Percentiles rank a stretch among this genome's conserved stretches.
These are phyloP conservation scores for Sugiyamaella americana DNA, from an alignment of 805 yeast genomes.

Conservation along the genomic window DNA sequence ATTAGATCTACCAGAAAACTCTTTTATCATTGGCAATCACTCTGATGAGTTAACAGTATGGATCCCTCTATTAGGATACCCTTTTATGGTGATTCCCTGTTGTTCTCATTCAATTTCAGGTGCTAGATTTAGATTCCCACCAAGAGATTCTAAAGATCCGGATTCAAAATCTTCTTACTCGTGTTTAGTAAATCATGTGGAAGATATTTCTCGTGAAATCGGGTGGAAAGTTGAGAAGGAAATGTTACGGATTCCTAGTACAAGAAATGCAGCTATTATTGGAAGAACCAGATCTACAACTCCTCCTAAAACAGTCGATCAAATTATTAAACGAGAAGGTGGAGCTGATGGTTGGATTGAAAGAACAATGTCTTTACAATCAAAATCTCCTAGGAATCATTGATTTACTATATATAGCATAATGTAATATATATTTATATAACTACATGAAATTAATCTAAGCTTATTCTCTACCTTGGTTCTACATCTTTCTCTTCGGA, in stretches of 20 bases:
- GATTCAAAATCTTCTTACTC: constrained; percentile 64
- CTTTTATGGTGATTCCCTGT: constrained; percentile 90
- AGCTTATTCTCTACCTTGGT: too few relatives aligned
- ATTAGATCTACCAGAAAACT: constrained; percentile 41
- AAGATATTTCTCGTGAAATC: constrained; percentile 52
- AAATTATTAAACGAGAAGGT: constrained; percentile 67
- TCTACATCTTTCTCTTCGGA: too few relatives aligned
- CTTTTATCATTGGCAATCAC: constrained; percentile 89
- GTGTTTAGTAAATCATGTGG: constrained; percentile 80
- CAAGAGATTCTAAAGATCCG: constrained; percentile 13
- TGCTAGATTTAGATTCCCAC: constrained; percentile 56
- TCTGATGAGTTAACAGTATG: constrained; percentile 94
- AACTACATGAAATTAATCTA: too few relatives aligned
- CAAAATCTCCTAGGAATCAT: constrained; percentile 67
- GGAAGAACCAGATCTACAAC: constrained; percentile 44
- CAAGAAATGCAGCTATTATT: constrained; percentile 85
- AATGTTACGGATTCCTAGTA: constrained; percentile 87
- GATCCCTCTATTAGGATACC: constrained; percentile 75
- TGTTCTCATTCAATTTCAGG: constrained; percentile 88
- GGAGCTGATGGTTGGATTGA: constrained; percentile 92
- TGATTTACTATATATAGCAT: constrained; percentile 23
- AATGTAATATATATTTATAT: too few relatives aligned
- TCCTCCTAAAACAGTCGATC: constrained; percentile 39
- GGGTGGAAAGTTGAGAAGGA: constrained; percentile 88
- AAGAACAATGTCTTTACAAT: constrained; percentile 64